Conservation (phyloP, 345 rosid genomes). For the Litchi chinensis region DNA sequence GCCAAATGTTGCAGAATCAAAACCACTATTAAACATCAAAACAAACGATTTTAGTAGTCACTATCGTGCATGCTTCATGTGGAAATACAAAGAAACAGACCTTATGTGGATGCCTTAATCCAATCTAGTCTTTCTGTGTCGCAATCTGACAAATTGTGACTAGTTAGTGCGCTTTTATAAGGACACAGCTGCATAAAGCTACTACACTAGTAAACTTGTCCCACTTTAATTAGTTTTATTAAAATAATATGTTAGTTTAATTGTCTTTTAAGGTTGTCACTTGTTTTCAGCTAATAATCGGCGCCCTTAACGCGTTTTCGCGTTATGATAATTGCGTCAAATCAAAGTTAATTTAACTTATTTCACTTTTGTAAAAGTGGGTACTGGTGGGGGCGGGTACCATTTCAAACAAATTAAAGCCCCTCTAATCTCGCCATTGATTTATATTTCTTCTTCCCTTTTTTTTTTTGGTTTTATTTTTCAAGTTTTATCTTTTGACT, state of each 20-base stretch:
- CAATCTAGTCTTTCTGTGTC: slow-evolving; percentile 7
- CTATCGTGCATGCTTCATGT: slow-evolving; percentile 11
- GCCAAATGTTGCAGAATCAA: slow-evolving; percentile 14
- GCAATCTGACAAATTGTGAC: slow-evolving; percentile 5
- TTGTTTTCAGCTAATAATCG: not conserved
- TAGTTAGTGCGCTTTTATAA: slow-evolving; percentile 11
- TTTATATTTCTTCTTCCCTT: not conserved
- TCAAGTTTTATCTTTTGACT: slow-evolving; percentile 10
- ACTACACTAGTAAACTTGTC: not conserved
- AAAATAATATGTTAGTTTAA: no score
- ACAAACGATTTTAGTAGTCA: slow-evolving; percentile 6
- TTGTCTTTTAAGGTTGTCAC: not conserved
- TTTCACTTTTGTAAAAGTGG: not conserved
- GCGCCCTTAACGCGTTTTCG: slow-evolving; percentile 50
- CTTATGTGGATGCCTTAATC: not conserved
- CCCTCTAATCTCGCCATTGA: slow-evolving; percentile 22
- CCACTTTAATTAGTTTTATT: not conserved
- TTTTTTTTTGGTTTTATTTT: not conserved
- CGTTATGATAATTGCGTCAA: slow-evolving; percentile 48
- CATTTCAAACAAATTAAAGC: not conserved
- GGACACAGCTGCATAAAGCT: slow-evolving; percentile 26
- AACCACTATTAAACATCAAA: not conserved
- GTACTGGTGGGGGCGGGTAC: not conserved
- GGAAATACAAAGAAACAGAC: slow-evolving; percentile 3
- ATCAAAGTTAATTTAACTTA: slow-evolving; percentile 35